Evolutionary conservation across 306 rosid species (phyloP).

Genomic region (Argentina anserina): DNA sequence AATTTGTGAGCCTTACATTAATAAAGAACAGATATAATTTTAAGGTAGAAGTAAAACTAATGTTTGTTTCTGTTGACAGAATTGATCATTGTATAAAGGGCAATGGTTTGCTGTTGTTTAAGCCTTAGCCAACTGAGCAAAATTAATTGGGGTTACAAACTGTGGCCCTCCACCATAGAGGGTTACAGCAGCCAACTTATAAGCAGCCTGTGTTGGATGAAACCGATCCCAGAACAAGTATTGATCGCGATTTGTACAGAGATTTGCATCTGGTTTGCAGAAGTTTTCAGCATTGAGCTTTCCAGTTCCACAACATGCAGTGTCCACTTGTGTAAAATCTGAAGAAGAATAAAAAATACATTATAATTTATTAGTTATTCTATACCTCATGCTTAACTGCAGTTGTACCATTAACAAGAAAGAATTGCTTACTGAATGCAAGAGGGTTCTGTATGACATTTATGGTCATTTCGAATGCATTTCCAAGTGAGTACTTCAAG

Average conservation of each 20-base stretch:
- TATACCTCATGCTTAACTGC: not conserved
- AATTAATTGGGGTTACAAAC: constrained; percentile 28
- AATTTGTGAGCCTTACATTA: not conserved
- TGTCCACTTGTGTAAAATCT: constrained; percentile 24
- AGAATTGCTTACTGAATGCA: constrained; percentile 18
- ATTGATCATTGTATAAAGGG: not conserved
- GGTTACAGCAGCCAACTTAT: constrained; percentile 23
- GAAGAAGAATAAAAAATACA: not conserved
- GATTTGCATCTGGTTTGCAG: constrained; percentile 12
- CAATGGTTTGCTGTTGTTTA: not conserved
- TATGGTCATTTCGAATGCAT: constrained; percentile 25
- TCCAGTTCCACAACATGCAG: constrained; percentile 35
- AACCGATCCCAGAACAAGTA: constrained; percentile 34
- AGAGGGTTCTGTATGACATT: constrained; percentile 22
- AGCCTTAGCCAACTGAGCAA: constrained; percentile 22
- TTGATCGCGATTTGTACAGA: constrained; percentile 6
- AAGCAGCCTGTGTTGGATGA: constrained; percentile 28
- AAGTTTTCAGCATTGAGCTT: constrained; percentile 24
- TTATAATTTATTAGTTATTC: not conserved
- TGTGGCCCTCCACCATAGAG: constrained; percentile 15
- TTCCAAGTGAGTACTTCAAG: constrained; percentile 29
- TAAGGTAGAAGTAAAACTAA: not conserved
- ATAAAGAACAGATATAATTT: not conserved
- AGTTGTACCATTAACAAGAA: not conserved
- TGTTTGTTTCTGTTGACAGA: not conserved